Percentiles rank a stretch among this genome's conserved stretches.
phyloP scores from a whole-genome alignment of 164 flowering plant species.

The Magnolia officinalis region DNA sequence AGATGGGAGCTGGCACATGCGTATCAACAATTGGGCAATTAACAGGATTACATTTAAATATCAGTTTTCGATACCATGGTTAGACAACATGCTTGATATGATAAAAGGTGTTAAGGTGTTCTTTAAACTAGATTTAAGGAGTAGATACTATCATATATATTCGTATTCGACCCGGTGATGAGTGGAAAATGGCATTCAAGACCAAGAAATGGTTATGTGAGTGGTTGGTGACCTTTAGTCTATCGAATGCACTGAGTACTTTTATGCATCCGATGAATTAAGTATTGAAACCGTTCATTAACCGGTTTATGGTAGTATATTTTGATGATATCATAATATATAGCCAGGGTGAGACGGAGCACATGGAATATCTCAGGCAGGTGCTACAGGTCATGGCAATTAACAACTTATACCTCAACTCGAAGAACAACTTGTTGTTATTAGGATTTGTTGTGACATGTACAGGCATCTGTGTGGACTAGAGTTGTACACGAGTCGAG shows the following conservation, averaged over 20 bases:
- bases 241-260: neutral
- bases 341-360: neutral
- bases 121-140: neutral
- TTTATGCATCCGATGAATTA: neutral
- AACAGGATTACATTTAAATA: too few species aligned
- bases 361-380: neutral
- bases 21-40: too few species aligned
- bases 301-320: too few species aligned
- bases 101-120: neutral
- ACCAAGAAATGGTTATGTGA: neutral
- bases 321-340: neutral
- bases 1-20: neutral
- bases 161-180: too few species aligned
- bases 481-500: too few species aligned
- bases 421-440: too few species aligned
- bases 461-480: neutral
- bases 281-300: neutral
- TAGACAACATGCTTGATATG: neutral
- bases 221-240: neutral
- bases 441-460: too few species aligned
- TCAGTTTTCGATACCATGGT: too few species aligned
- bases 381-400: neutral
- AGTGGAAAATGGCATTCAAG: neutral
- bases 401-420: too few species aligned
- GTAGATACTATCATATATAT: neutral